Evolutionary conservation across 768 basidiomycete genomes (phyloP).

Genomic region (Mycena amicta): DNA sequence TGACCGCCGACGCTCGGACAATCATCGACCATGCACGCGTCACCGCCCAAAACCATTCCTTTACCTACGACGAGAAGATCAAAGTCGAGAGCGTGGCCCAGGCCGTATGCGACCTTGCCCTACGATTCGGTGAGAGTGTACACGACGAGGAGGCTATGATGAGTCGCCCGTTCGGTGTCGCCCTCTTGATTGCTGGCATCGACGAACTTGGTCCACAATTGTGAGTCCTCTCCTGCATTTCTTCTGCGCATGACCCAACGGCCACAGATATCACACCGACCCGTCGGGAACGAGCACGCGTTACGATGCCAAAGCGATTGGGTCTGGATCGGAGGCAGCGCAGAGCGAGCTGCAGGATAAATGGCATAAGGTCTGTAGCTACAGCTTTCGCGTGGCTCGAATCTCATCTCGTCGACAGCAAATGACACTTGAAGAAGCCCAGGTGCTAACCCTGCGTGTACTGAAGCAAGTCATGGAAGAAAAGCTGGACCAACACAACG

Average conservation of each 20-base stretch:
- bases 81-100: conserved; percentile 98
- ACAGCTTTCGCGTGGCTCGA: not conserved
- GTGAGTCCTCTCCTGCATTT: conserved; percentile 47
- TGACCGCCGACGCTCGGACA: conserved; percentile 97
- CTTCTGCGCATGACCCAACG: conserved; percentile 3
- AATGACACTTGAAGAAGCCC: conserved; percentile 90
- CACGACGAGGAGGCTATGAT: conserved; percentile 99
- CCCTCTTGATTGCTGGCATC: conserved; percentile 93
- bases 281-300: conserved; percentile 97
- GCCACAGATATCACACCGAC: conserved; percentile 89
- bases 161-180: conserved; percentile 99
- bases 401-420: conserved; percentile 51
- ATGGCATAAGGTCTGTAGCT: conserved; percentile 79
- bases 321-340: conserved; percentile 96
- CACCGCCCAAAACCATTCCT: conserved; percentile 91
- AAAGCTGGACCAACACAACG: conserved; percentile 98
- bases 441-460: conserved; percentile 81
- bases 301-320: conserved; percentile 98
- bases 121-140: conserved; percentile 98
- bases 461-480: conserved; percentile 99
- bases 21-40: conserved; percentile 99
- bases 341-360: conserved; percentile 97
- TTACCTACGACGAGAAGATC: conserved; percentile 96
- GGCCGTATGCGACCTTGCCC: conserved; percentile 95
- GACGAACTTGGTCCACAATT: conserved; percentile 96